A percentile compares a stretch with the other conserved stretches of the same genome.
These are phyloP conservation scores for Lepidium campestre DNA, from an alignment of 441 rosid genomes.

Conservation along the genomic window DNA sequence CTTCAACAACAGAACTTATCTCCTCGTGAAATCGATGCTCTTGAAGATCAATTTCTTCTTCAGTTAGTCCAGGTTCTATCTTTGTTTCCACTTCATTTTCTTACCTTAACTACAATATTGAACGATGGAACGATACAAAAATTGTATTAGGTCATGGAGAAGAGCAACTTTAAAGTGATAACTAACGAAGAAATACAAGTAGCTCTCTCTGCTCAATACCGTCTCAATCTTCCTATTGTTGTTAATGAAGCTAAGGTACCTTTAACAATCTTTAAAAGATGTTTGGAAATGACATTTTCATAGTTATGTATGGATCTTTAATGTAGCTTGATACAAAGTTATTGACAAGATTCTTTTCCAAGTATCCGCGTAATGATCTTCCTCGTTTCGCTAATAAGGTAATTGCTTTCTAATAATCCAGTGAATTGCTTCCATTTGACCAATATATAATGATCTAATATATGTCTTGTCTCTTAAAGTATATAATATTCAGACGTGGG, in stretches of 20 bases:
- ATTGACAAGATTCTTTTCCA: conserved; percentile 44
- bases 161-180: conserved; percentile 85
- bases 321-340: conserved; percentile 69
- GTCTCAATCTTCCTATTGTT: conserved; percentile 70
- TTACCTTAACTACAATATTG: background rate
- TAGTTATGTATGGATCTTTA: conserved; percentile 5
- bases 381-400: conserved; percentile 75
- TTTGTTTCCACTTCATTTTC: background rate
- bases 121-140: background rate
- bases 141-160: conserved; percentile 60
- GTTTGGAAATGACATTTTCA: background rate
- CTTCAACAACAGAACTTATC: conserved; percentile 63
- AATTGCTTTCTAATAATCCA: background rate
- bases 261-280: background rate
- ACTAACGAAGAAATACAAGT: conserved; percentile 77
- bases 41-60: conserved; percentile 66
- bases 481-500: conserved; percentile 70
- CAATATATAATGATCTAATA: background rate
- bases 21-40: conserved; percentile 52
- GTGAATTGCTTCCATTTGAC: background rate
- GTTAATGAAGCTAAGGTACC: conserved; percentile 85
- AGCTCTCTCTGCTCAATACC: conserved; percentile 87
- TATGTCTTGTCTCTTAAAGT: conserved; percentile 26
- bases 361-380: conserved; percentile 55
- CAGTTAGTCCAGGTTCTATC: conserved; percentile 60